A percentile compares a stretch with the other conserved stretches of the same genome.
Evolutionary conservation across 768 basidiomycete species (phyloP).

Genomic region (Kwoniella pini): DNA sequence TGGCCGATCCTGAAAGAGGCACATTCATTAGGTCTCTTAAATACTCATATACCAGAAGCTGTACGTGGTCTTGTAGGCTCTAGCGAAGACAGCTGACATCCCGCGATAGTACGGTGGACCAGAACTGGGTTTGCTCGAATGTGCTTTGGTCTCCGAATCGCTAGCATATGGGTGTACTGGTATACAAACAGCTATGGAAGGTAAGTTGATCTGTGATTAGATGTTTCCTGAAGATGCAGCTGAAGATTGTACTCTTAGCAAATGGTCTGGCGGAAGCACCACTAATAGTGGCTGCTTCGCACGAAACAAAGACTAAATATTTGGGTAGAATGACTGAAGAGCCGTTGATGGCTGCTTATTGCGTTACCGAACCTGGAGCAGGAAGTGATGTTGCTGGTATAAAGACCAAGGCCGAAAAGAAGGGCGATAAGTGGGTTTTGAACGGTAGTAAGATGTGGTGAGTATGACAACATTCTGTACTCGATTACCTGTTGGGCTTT

Average conservation of each 20-base stretch:
- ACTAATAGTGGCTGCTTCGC: constrained; percentile 52
- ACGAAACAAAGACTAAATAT: constrained; percentile 56
- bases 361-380: constrained; percentile 55
- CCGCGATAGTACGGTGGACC: constrained; percentile 52
- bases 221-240: neutral
- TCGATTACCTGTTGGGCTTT: neutral
- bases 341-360: constrained; percentile 56
- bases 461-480: constrained; percentile 6
- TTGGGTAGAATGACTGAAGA: constrained; percentile 56
- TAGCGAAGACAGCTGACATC: neutral
- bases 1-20: constrained; percentile 56
- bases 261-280: constrained; percentile 55
- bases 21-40: constrained; percentile 54
- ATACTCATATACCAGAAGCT: constrained; percentile 55
- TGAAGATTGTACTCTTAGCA: constrained; percentile 25
- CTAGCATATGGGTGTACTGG: constrained; percentile 54
- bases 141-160: constrained; percentile 54
- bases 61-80: constrained; percentile 26
- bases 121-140: constrained; percentile 52
- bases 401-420: constrained; percentile 54
- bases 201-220: constrained; percentile 14
- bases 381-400: constrained; percentile 57
- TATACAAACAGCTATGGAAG: constrained; percentile 55
- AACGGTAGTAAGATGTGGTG: constrained; percentile 56
- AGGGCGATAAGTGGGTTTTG: constrained; percentile 57